These are phyloP conservation scores for Basipetospora chlamydospora DNA, from an alignment of 2,329 filamentous ascomycete species.

Conservation along the genomic window DNA sequence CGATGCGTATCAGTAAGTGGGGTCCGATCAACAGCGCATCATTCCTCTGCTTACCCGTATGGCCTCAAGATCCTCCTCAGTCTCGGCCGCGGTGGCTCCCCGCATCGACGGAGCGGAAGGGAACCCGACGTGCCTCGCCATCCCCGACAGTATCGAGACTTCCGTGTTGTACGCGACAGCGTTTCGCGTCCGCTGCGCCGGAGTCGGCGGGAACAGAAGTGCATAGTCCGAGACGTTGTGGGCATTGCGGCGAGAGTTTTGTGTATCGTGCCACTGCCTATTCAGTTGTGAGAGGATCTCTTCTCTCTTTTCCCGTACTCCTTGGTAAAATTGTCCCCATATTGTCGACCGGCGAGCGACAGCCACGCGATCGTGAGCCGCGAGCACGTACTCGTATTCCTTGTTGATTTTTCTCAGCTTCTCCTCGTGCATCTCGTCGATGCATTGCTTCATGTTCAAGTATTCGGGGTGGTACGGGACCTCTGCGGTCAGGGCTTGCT, in stretches of 20 bases:
- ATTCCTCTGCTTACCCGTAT: conserved; percentile 52
- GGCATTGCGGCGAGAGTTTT: conserved; percentile 71
- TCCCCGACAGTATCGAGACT: conserved; percentile 75
- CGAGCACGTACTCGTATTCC: conserved; percentile 57
- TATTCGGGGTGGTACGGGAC: conserved; percentile 79
- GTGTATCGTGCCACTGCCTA: conserved; percentile 83
- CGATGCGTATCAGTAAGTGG: conserved; percentile 11
- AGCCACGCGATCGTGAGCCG: conserved; percentile 58
- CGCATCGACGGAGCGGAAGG: conserved; percentile 81
- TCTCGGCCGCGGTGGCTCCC: conserved; percentile 54
- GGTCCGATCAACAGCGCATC: conserved; percentile 18
- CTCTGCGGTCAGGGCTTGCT: conserved; percentile 43
- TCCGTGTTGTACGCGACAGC: conserved; percentile 90
- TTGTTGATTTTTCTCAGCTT: conserved; percentile 64
- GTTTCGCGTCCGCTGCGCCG: conserved; percentile 64
- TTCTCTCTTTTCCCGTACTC: conserved; percentile 70
- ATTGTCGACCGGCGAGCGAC: conserved; percentile 74
- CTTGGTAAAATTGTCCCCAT: conserved; percentile 82
- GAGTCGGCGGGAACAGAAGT: conserved; percentile 63
- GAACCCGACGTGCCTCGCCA: conserved; percentile 93
- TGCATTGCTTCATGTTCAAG: conserved; percentile 73
- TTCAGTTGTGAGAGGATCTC: conserved; percentile 66
- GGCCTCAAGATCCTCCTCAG: conserved; percentile 75
- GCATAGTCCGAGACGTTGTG: conserved; percentile 71
- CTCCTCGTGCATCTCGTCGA: conserved; percentile 69